Base-by-base conservation (phyloP, 805 yeast species). In the Metschnikowia sp. region DNA sequence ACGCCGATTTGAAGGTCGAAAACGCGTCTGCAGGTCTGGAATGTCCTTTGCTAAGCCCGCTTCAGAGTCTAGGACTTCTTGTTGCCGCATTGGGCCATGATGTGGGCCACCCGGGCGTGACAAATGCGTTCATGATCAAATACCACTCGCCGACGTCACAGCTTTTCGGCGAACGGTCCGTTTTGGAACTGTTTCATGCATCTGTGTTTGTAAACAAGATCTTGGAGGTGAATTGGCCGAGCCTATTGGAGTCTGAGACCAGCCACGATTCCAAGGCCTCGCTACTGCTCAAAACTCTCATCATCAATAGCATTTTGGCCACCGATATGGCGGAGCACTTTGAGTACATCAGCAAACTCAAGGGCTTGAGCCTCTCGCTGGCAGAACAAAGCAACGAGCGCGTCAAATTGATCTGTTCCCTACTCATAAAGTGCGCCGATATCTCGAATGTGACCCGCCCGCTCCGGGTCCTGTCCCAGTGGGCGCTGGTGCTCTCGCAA, bases 31-130 rank as follows among this genome's bases (percentile, higher is more conserved):
- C 30, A 2, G 28, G 29, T 10, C 31, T 30, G 12, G n/a, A 10
- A 7, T 31, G 15, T 10, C 52, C 75, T 68, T 47, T 57, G 62
- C 56, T 70, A 41, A 68, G 62, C 48, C 60, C 67, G 3, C 45
- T 66, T 30, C 84, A 84, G 55, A 72, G 76, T 2, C 67, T 86
- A 40, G 79, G 86, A 1, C 66, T 89, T 28, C 75, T 88, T 32
- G 70, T 91, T 10, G 87, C 96, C 0, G 94, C 96, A 1, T 68
- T 91, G 37, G 98, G 98, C 44, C 99, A 94, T 68, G 99, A 94
- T 65, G 82, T 88, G 31, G 96, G 97, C 19, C 99, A 94, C 65
- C 98, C 98, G 0, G 99, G 98, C 2, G 81, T 90, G n/a, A 89
- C 96, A 11, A 88, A 89, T 64, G 79, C 81, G 33, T 82, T 89